Percentiles rank a stretch among this genome's conserved stretches.
phyloP scores from a whole-genome alignment of 2,329 filamentous ascomycete species.

The Amphichorda felina region DNA sequence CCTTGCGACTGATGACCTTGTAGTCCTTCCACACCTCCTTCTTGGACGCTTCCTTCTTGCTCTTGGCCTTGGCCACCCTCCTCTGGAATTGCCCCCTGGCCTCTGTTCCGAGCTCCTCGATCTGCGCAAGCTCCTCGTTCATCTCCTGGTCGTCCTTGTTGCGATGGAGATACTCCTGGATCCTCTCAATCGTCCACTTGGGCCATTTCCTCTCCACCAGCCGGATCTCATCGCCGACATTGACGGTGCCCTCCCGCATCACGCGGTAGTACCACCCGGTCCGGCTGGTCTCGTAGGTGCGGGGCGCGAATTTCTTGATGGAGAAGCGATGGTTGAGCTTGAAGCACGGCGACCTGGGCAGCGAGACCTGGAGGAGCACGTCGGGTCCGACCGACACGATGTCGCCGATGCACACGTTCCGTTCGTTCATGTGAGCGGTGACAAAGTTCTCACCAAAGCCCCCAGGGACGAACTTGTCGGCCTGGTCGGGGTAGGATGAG shows the following conservation, averaged over 20 bases:
- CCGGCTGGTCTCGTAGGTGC: slow-evolving; percentile 41
- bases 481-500: slow-evolving; percentile 35
- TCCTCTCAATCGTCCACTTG: slow-evolving; percentile 48
- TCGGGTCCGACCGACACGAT: slow-evolving; percentile 37
- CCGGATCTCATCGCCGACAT: slow-evolving; percentile 42
- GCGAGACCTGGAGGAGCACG: slow-evolving; percentile 43
- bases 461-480: slow-evolving; percentile 39
- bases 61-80: slow-evolving; percentile 35
- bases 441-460: slow-evolving; percentile 57
- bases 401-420: slow-evolving; percentile 55
- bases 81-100: slow-evolving; percentile 33
- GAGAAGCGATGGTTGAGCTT: slow-evolving; percentile 59
- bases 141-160: slow-evolving; percentile 36
- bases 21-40: slow-evolving; percentile 30
- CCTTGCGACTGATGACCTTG: slow-evolving; percentile 34
- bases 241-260: slow-evolving; percentile 38
- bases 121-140: slow-evolving; percentile 37
- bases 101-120: slow-evolving; percentile 38
- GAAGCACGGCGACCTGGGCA: slow-evolving; percentile 54
- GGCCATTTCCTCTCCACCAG: slow-evolving; percentile 44
- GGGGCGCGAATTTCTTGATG: slow-evolving; percentile 47
- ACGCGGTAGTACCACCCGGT: slow-evolving; percentile 59
- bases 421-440: slow-evolving; percentile 44
- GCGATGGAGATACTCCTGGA: slow-evolving; percentile 51
- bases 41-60: slow-evolving; percentile 15